Base-by-base conservation (phyloP, 805 yeast species). In the Saturnispora saitoi region DNA sequence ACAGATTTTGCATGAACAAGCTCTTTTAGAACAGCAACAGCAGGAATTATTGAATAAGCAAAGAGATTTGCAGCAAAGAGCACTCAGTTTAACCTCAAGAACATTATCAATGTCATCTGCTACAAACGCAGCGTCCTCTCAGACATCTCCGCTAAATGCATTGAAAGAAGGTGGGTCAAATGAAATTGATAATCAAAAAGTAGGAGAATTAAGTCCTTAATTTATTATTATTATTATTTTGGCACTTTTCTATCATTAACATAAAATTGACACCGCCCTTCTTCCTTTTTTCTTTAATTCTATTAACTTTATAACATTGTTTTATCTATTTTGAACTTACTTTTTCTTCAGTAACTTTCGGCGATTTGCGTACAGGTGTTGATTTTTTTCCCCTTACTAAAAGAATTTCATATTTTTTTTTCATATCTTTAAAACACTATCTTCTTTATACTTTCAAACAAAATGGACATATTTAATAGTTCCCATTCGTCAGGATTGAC, bases 131-230 rank as follows among this genome's bases (percentile, higher is more conserved):
- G 39, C 47, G 19, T 19, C 32, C 8, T 19, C 41, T 4, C 39
- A 40, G 15, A 41, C 29, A 17, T 36, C 31, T 31, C 43, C 45
- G 4, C 31, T 48, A 20, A 49, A 42, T 29, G 39, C 55, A 17
- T 29, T 42, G 4, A 52, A 32, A 19, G 48, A 32, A 32, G 20
- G 31, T 22, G 31, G 26, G 14, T 10, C 29, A 24, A 39, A 34
- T 24, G 45, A 17, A 8, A 20, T 37, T 22, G 39, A 40, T 38
- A 17, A 46, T 38, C 57, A 57, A 26, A 54, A 60, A 45, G 58
- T 56, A 30, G 64, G 55, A 24, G 60, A 58, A 30, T 20, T 58
- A 8, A 50, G 55, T 24, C 47, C 59, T 14, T 42, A 28, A 37
- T 5, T 1, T 9, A 5, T 37, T 17, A 6, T 20, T 12, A 8